phyloP scores from a whole-genome alignment of 2,329 filamentous ascomycete genomes.

The Sphaceloma murrayae region DNA sequence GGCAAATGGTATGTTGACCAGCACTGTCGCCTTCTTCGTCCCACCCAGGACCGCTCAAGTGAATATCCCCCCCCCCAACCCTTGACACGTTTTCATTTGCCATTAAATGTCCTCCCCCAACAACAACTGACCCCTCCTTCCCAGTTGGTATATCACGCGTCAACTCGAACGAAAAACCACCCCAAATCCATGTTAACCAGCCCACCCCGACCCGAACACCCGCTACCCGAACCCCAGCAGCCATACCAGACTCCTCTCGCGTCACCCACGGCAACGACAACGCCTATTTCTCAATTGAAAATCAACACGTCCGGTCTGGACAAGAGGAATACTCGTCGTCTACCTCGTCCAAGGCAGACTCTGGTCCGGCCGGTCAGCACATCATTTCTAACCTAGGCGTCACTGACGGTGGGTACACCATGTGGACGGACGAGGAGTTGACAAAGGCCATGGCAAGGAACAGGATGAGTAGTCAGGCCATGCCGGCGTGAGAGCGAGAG shows the following conservation, averaged over 20 bases:
- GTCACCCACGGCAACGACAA: conserved; percentile 1
- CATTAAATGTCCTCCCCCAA: no score
- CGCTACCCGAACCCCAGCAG: conserved; percentile 15
- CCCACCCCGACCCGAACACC: conserved; percentile 8
- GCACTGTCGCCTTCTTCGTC: conserved; percentile 16
- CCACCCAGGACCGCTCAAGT: conserved; percentile 21
- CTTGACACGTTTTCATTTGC: conserved; percentile 10
- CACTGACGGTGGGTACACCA: conserved; percentile 25
- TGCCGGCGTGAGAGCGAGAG: background rate
- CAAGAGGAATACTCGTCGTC: conserved; percentile 14
- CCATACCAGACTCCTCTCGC: conserved; percentile 12
- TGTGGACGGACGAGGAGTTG: conserved; percentile 39
- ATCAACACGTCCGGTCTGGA: conserved; percentile 15
- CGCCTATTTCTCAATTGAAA: conserved; percentile 14
- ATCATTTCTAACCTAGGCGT: conserved; percentile 13
- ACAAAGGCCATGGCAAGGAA: conserved; percentile 36
- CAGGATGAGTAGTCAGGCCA: conserved; percentile 11
- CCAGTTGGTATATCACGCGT: conserved; percentile 25
- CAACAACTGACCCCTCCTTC: background rate
- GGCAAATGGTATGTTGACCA: conserved; percentile 33
- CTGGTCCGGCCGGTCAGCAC: conserved; percentile 16
- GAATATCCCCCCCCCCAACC: conserved; percentile 4
- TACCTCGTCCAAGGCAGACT: conserved; percentile 15
- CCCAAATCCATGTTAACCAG: conserved; percentile 13
- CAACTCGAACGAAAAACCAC: conserved; percentile 24